A percentile compares a stretch with the other conserved stretches of the same genome.
phyloP scores from a whole-genome alignment of 495 filamentous ascomycete species.

The Neurospora pannonica region DNA sequence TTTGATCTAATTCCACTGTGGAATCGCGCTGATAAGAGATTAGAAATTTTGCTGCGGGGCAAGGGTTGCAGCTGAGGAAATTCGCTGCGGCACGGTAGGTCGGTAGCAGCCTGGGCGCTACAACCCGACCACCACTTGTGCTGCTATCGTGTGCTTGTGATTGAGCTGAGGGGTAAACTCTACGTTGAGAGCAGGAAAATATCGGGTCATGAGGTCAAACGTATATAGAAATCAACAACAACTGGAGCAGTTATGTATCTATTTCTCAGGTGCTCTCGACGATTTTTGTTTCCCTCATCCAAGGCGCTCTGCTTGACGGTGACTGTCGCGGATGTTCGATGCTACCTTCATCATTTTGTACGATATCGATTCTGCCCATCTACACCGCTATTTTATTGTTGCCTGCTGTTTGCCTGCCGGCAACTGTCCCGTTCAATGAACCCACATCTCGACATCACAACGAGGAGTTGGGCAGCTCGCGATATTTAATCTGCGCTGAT shows the following conservation, averaged over 20 bases:
- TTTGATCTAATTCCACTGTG: conserved; percentile 21
- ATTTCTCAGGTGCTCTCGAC: background rate
- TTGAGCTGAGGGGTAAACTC: background rate
- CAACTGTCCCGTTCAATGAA: background rate
- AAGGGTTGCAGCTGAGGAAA: background rate
- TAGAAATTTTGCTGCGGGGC: conserved; percentile 11
- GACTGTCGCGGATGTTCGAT: background rate
- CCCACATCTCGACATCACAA: background rate
- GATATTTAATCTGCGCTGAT: background rate
- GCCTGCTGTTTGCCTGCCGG: background rate
- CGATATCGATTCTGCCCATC: background rate
- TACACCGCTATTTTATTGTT: background rate
- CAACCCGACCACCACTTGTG: background rate
- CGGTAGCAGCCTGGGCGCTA: background rate
- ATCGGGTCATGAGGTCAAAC: background rate
- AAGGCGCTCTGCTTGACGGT: background rate
- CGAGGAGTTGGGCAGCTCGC: background rate
- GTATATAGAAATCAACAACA: background rate
- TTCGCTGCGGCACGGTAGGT: background rate
- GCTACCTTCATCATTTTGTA: background rate
- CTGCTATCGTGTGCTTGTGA: background rate
- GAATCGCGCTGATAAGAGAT: conserved; percentile 18
- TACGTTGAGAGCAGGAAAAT: background rate
- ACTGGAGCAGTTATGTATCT: background rate
- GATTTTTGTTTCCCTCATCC: background rate